These are phyloP conservation scores for Candolleomyces aberdarensis DNA, from an alignment of 768 basidiomycete genomes.

Conservation along the genomic window DNA sequence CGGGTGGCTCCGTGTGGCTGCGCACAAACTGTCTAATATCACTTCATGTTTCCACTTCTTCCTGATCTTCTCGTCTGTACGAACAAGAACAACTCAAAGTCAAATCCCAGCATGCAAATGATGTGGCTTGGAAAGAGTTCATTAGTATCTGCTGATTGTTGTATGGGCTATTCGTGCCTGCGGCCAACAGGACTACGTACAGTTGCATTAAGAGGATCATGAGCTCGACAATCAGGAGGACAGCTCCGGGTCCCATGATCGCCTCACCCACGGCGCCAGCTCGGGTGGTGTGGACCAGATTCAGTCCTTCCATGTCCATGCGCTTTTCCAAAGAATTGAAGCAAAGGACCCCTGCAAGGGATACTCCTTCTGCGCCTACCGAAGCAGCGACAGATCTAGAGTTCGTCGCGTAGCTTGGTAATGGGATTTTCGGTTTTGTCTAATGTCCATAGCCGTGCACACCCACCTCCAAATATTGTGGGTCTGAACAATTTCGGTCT, in stretches of 20 bases:
- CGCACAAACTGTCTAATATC: too few species aligned
- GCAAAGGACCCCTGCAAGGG: slow-evolving; percentile 20
- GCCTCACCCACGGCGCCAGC: slow-evolving; percentile 23
- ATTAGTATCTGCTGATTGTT: too few species aligned
- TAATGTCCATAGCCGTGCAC: not conserved
- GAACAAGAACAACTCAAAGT: too few species aligned
- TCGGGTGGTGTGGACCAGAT: slow-evolving; percentile 21
- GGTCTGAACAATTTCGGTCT: not conserved
- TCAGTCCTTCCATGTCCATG: slow-evolving; percentile 17
- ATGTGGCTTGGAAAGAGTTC: too few species aligned
- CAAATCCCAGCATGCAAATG: too few species aligned
- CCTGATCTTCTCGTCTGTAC: too few species aligned
- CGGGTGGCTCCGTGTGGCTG: too few species aligned
- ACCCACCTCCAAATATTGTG: not conserved
- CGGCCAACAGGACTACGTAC: slow-evolving; percentile 18
- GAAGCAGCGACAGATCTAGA: not conserved
- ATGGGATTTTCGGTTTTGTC: not conserved
- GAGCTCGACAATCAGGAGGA: slow-evolving; percentile 11
- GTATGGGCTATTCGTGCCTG: too few species aligned
- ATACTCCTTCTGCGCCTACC: slow-evolving; percentile 20
- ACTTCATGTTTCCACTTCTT: too few species aligned
- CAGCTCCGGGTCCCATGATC: slow-evolving; percentile 14
- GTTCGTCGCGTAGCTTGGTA: not conserved
- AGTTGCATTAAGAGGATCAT: slow-evolving; percentile 14
- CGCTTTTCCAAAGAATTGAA: slow-evolving; percentile 14